Evolutionary conservation across 176 grass and related monocot genomes (phyloP).

Genomic region (Carex cristatella): DNA sequence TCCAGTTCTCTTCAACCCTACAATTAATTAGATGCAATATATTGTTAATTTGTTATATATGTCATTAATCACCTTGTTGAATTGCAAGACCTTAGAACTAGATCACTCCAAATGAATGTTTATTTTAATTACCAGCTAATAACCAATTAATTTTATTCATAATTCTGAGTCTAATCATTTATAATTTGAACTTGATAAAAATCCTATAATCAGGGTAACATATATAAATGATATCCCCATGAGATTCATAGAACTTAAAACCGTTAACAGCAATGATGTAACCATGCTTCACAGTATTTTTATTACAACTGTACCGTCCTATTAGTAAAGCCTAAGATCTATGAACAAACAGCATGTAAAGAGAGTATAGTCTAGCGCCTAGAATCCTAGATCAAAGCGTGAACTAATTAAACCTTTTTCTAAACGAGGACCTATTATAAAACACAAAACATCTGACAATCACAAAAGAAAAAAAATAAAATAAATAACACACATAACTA

Average conservation of each 20-base stretch:
- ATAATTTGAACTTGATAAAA: not conserved
- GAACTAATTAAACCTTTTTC: conserved; percentile 1
- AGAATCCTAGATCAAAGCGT: not conserved
- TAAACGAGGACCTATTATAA: not conserved
- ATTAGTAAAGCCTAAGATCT: conserved; percentile 14
- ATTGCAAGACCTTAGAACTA: not conserved
- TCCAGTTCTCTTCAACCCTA: conserved; percentile 87
- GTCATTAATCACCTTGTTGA: not conserved
- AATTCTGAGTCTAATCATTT: not conserved
- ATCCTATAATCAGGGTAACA: not conserved
- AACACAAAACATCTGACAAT: not conserved
- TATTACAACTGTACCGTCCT: not conserved
- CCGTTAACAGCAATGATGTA: not conserved
- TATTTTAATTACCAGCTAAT: not conserved
- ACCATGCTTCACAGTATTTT: not conserved
- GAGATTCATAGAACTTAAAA: not conserved
- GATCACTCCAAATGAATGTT: not conserved
- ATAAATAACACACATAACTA: not conserved
- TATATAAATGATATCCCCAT: not conserved
- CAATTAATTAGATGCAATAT: not conserved
- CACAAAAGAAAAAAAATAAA: not conserved
- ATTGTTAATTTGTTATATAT: not conserved
- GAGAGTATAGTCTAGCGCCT: not conserved
- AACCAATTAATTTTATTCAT: not conserved
- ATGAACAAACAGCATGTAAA: not conserved